phyloP scores from a whole-genome alignment of 352 stramenopile genomes.

The Globisporangium echinulatum region DNA sequence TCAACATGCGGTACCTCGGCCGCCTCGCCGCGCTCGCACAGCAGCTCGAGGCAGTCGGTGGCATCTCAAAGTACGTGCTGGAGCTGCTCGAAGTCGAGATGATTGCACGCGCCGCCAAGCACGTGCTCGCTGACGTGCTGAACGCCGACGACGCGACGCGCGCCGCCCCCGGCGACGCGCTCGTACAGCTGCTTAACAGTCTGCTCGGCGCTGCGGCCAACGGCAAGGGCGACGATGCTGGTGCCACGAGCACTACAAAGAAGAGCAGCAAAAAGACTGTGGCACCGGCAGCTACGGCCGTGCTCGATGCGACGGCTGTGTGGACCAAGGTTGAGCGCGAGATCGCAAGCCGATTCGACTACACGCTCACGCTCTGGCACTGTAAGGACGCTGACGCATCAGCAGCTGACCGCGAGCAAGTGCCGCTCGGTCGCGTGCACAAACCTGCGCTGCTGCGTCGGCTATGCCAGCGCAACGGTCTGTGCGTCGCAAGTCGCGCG shows the following conservation, averaged over 20 bases:
- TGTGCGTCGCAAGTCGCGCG: conserved; percentile 85
- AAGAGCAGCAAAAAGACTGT: conserved; percentile 25
- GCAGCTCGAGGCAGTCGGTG: conserved; percentile 81
- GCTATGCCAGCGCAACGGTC: conserved; percentile 90
- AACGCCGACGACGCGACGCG: conserved; percentile 54
- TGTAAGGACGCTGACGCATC: conserved; percentile 3
- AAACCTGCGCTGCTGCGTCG: conserved; percentile 86
- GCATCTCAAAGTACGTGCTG: conserved; percentile 90
- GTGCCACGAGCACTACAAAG: conserved; percentile 27
- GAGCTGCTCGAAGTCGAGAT: conserved; percentile 96
- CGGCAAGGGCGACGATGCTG: conserved; percentile 6
- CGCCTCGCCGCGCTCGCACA: conserved; percentile 84
- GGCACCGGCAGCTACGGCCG: conserved; percentile 5
- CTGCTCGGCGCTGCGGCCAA: conserved; percentile 42
- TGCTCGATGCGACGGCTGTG: conserved; percentile 35
- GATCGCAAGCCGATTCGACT: conserved; percentile 74
- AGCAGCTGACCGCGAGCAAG: conserved; percentile 18
- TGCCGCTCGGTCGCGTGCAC: conserved; percentile 46
- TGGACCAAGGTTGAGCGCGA: conserved; percentile 58
- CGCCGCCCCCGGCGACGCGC: conserved; percentile 58
- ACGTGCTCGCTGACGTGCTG: conserved; percentile 67
- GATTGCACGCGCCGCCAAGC: conserved; percentile 90
- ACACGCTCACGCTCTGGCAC: conserved; percentile 70
- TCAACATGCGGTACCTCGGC: conserved; percentile 97
- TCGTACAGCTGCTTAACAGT: conserved; percentile 83